Base-by-base conservation (phyloP, 352 stramenopile species). In the Phytophthora sp. region DNA sequence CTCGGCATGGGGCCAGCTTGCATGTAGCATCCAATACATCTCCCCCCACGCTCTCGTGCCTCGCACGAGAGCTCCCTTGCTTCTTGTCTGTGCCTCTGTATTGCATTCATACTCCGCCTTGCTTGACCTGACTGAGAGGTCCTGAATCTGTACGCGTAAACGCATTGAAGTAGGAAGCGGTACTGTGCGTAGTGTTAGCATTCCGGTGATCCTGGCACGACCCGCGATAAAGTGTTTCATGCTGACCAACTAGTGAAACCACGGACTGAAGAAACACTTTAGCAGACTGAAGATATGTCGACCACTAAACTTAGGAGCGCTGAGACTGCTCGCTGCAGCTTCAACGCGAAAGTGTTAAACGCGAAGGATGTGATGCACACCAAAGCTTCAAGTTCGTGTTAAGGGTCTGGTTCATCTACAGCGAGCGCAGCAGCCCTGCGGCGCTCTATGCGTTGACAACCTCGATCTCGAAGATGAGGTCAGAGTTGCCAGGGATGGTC, bases 401-500 rank as follows among this genome's bases (percentile, higher is more conserved):
- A 11, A 8, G 28, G 38, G 17, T 45, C 17, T 23, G 13, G 11
- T 31, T 17, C n/a, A 20, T 28, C 35, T 42, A 42, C 35, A 42
- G 17, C 35, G 39, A 26, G 39, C 39, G 9, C 18, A 46, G 44
- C 27, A 38, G 44, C 44, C 13, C 38, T 15, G 21, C 23, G 54
- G 27, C 12, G 26, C 21, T 62, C 60, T 73, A 71, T 50, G 44
- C 76, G 62, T 84, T 88, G 45, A 98, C 65, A 43, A 98, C 59
- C 72, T 98, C 94, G 30, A 98, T 96, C 48, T 98, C 95, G 71
- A 99, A 98, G 35, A 97, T 89, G 37, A 98, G 77, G 72, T 95
- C 94, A 21, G 96, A 84, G 74, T 98, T 98, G 57, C 86, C 78
- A 2, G 94, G 93, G 57, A 98, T 97, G 38, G 69, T 66, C 21